phyloP scores from a whole-genome alignment of 345 rosid species.

The Populus nigra region DNA sequence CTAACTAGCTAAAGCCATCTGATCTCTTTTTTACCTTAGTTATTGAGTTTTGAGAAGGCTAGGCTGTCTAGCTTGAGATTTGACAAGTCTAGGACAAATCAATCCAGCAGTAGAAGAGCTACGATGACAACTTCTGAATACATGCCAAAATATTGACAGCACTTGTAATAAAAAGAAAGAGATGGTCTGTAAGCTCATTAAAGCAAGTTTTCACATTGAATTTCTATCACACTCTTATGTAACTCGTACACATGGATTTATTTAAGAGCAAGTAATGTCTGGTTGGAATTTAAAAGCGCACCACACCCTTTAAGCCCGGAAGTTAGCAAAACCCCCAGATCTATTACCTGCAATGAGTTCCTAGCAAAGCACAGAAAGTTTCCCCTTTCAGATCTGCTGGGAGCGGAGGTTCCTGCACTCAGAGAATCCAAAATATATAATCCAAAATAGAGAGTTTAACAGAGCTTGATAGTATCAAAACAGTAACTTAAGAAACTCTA shows the following conservation, averaged over 20 bases:
- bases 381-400: slow-evolving; percentile 84
- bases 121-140: neutral
- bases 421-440: neutral
- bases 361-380: slow-evolving; percentile 74
- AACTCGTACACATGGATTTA: neutral
- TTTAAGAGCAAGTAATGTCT: neutral
- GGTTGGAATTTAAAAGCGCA: slow-evolving; percentile 3
- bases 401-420: slow-evolving; percentile 76
- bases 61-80: neutral
- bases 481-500: neutral
- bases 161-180: neutral
- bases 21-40: neutral
- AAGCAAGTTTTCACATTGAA: neutral
- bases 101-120: neutral
- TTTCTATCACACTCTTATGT: neutral
- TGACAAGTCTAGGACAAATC: neutral
- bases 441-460: slow-evolving; percentile 1
- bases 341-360: slow-evolving; percentile 77
- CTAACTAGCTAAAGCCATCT: neutral
- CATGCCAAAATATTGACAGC: slow-evolving; percentile 15
- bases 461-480: slow-evolving; percentile 7
- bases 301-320: neutral
- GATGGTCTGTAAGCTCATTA: neutral
- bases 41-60: neutral
- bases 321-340: neutral